Percentiles rank a stretch among this genome's conserved stretches.
Conservation (phyloP, 2,329 filamentous ascomycete genomes). For the Cyphellophora europaea region DNA sequence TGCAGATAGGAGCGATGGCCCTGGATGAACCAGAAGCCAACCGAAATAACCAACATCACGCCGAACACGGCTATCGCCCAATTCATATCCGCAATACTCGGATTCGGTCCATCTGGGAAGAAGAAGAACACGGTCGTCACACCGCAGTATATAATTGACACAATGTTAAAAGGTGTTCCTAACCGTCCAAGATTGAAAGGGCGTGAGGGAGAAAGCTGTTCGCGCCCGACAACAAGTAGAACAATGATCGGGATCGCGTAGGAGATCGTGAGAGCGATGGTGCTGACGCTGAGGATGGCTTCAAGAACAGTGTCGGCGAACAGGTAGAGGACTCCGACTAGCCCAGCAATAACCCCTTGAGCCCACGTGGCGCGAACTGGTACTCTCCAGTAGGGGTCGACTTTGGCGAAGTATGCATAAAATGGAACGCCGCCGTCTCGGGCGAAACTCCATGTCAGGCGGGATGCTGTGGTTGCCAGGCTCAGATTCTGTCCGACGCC, state of each 20-base stretch:
- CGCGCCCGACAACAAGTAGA: constrained; percentile 41
- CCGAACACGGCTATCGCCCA: constrained; percentile 50
- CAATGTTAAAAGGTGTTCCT: constrained; percentile 37
- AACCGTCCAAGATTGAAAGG: constrained; percentile 37
- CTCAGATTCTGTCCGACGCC: constrained; percentile 45
- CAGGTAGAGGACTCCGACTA: constrained; percentile 47
- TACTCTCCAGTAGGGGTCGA: constrained; percentile 42
- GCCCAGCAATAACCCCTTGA: constrained; percentile 37
- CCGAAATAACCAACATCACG: constrained; percentile 42
- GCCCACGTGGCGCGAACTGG: constrained; percentile 44
- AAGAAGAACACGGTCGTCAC: constrained; percentile 49
- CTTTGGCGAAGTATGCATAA: constrained; percentile 34
- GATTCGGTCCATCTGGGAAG: constrained; percentile 39
- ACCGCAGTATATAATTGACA: constrained; percentile 42
- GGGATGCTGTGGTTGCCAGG: constrained; percentile 42
- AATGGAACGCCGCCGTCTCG: constrained; percentile 40
- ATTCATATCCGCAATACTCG: constrained; percentile 44
- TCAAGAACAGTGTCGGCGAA: constrained; percentile 45
- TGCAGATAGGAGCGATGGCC: constrained; percentile 32
- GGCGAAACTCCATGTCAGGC: constrained; percentile 47
- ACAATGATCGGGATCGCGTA: constrained; percentile 42
- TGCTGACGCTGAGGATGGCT: constrained; percentile 47
- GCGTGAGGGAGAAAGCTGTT: constrained; percentile 38
- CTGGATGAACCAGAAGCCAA: constrained; percentile 43
- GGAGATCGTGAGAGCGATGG: constrained; percentile 46